These are phyloP conservation scores for Harringtonia lauricola DNA, from an alignment of 2,329 filamentous ascomycete species.

Conservation along the genomic window DNA sequence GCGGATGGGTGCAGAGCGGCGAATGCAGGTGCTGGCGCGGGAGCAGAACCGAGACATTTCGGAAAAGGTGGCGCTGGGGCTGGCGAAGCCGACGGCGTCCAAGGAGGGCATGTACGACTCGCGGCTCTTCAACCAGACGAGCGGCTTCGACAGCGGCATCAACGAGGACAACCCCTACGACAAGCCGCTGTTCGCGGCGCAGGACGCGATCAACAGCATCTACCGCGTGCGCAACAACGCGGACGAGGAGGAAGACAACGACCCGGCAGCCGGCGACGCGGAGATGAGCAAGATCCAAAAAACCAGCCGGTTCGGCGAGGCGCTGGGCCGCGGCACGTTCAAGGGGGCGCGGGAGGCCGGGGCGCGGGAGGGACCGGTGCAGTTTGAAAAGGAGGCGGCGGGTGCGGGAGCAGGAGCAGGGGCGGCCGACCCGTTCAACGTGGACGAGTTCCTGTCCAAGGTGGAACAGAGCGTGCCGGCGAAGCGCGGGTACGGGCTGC, in stretches of 20 bases:
- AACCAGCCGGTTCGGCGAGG: conserved; percentile 71
- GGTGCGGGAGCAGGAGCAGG: neutral
- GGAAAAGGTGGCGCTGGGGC: conserved; percentile 87
- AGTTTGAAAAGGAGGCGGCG: conserved; percentile 75
- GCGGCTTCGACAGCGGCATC: conserved; percentile 82
- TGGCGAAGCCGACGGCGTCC: conserved; percentile 88
- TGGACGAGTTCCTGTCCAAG: conserved; percentile 86
- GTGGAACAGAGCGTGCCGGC: conserved; percentile 47
- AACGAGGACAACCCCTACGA: conserved; percentile 98
- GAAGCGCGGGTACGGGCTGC: conserved; percentile 68
- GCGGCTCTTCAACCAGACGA: conserved; percentile 85
- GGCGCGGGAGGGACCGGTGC: conserved; percentile 80
- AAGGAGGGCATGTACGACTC: conserved; percentile 97
- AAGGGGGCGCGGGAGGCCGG: conserved; percentile 77
- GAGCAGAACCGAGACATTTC: conserved; percentile 96
- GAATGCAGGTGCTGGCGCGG: conserved; percentile 83
- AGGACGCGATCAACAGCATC: conserved; percentile 89
- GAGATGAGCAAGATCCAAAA: conserved; percentile 86
- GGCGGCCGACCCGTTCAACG: conserved; percentile 70
- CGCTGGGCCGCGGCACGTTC: conserved; percentile 81
- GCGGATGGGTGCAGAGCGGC: conserved; percentile 87
- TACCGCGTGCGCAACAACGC: conserved; percentile 71
- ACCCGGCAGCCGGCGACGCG: conserved; percentile 65
- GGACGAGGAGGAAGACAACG: conserved; percentile 63
- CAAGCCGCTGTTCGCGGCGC: conserved; percentile 90